Conservation (phyloP, 768 basidiomycete species). For the Coprinopsis marcescibilis region DNA sequence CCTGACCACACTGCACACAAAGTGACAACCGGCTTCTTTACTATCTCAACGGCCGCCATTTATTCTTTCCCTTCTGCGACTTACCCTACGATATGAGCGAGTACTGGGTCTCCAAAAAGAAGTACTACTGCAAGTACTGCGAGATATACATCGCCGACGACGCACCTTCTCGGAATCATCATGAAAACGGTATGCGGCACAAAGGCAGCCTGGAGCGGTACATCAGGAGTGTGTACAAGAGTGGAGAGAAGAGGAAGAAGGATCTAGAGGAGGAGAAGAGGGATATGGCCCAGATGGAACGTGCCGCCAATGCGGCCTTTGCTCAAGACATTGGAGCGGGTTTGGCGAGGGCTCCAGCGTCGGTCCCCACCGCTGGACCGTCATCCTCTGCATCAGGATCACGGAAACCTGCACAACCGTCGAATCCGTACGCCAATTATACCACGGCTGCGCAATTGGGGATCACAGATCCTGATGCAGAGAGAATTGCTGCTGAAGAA, state of each 20-base stretch:
- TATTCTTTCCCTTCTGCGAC: background rate
- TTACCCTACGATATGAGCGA: constrained; percentile 59
- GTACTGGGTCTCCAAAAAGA: constrained; percentile 91
- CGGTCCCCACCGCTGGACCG: no score
- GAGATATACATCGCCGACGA: constrained; percentile 97
- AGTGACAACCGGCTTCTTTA: background rate
- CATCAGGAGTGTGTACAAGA: constrained; percentile 89
- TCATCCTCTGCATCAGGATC: constrained; percentile 28
- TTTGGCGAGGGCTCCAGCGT: constrained; percentile 36
- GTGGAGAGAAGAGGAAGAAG: constrained; percentile 82
- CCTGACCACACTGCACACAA: background rate
- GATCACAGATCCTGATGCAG: constrained; percentile 70
- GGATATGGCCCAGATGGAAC: constrained; percentile 83
- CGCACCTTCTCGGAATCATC: constrained; percentile 82
- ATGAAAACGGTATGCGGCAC: constrained; percentile 91
- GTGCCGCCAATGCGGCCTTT: constrained; percentile 78
- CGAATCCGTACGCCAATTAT: constrained; percentile 77
- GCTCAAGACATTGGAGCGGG: constrained; percentile 74
- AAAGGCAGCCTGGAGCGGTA: constrained; percentile 92
- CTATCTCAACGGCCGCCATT: background rate
- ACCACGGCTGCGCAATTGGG: constrained; percentile 84
- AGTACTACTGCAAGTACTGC: constrained; percentile 96
- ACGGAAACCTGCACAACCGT: constrained; percentile 44
- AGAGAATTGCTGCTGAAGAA: constrained; percentile 53
- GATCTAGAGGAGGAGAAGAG: constrained; percentile 80